These are phyloP conservation scores for Aethionema arabicum DNA, from an alignment of 345 rosid species.

Conservation along the genomic window DNA sequence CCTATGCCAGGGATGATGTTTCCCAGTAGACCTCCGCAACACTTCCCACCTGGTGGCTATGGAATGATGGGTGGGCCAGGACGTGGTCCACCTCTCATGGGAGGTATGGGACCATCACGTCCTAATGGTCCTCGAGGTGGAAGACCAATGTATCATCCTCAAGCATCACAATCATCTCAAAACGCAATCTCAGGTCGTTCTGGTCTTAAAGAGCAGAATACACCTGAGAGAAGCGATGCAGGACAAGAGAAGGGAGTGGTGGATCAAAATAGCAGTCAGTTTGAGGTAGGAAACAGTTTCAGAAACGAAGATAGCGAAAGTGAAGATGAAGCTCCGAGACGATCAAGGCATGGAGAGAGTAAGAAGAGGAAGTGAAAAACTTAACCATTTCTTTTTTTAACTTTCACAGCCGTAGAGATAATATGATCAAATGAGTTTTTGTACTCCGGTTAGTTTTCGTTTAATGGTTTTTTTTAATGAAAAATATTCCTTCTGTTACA, in stretches of 20 bases:
- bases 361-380: constrained; percentile 57
- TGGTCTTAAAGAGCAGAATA: constrained; percentile 53
- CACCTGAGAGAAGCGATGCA: constrained; percentile 45
- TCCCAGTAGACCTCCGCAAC: constrained; percentile 91
- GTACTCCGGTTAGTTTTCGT: too few species aligned
- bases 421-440: too few species aligned
- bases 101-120: constrained; percentile 62
- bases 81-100: constrained; percentile 69
- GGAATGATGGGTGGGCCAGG: constrained; percentile 96
- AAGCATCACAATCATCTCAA: constrained; percentile 46
- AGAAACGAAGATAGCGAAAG: constrained; percentile 64
- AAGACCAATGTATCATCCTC: constrained; percentile 57
- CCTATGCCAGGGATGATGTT: constrained; percentile 87
- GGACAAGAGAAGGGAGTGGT: constrained; percentile 40
- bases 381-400: too few species aligned
- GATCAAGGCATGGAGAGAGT: constrained; percentile 95
- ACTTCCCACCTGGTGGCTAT: constrained; percentile 80
- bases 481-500: too few species aligned
- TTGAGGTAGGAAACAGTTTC: constrained; percentile 48
- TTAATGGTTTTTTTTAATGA: too few species aligned
- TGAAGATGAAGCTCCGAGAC: constrained; percentile 94
- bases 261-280: constrained; percentile 51
- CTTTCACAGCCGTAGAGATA: too few species aligned
- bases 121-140: constrained; percentile 53
- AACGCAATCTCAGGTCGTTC: constrained; percentile 39